Evolutionary conservation across 495 filamentous ascomycete genomes (phyloP).

Genomic region (Podospora sp.): DNA sequence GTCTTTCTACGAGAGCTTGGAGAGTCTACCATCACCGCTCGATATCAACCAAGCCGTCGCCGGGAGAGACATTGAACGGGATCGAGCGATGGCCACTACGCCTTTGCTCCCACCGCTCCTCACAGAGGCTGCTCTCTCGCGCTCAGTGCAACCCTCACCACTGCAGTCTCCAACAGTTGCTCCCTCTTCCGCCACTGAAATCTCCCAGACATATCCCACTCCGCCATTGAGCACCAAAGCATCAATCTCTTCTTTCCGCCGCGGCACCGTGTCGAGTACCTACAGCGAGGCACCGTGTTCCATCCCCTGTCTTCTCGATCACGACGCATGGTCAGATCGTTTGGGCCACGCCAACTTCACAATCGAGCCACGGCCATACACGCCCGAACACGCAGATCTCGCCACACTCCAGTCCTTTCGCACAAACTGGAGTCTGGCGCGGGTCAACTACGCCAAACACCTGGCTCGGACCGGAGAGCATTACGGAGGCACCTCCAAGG

Average conservation of each 20-base stretch:
- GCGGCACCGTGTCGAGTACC: conserved; percentile 38
- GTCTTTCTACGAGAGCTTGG: conserved; percentile 65
- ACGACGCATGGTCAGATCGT: conserved; percentile 78
- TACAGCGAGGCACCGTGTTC: conserved; percentile 43
- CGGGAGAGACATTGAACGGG: conserved; percentile 53
- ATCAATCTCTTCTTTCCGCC: conserved; percentile 74
- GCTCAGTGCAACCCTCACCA: conserved; percentile 65
- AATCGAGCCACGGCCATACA: conserved; percentile 80
- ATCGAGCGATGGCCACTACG: conserved; percentile 69
- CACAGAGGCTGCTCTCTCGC: conserved; percentile 49
- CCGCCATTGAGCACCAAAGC: conserved; percentile 80
- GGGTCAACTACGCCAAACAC: conserved; percentile 80
- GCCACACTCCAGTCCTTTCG: conserved; percentile 68
- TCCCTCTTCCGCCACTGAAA: conserved; percentile 32
- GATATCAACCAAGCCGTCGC: conserved; percentile 62
- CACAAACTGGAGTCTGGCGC: conserved; percentile 76
- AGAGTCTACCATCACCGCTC: conserved; percentile 52
- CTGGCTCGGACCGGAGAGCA: conserved; percentile 83
- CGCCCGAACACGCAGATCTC: conserved; percentile 59
- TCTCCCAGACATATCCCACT: conserved; percentile 55
- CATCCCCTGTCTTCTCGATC: conserved; percentile 63
- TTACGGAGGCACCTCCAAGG: conserved; percentile 81
- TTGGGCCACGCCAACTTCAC: conserved; percentile 93
- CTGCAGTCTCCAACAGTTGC: conserved; percentile 76
- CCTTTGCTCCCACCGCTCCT: conserved; percentile 81